Base-by-base conservation (phyloP, 306 rosid species). In the Oxytropis ochrocephala region DNA sequence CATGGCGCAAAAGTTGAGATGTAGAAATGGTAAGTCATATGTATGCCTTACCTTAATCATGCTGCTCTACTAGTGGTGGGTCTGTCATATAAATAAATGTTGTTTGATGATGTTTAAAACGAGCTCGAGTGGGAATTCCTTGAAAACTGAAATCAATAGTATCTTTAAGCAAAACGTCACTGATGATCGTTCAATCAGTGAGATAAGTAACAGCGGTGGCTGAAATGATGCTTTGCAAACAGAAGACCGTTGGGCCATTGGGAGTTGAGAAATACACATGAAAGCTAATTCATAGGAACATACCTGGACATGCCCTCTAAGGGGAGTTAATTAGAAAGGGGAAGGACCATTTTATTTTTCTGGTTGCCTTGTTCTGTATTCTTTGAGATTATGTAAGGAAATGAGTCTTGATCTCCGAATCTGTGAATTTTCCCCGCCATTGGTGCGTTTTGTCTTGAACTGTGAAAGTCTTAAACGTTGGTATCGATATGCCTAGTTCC, bases 181-280 rank as follows among this genome's bases (percentile, higher is more conserved):
- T 59, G 29, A 52, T 52, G 50, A 43, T 64, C 67, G 56, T 55
- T 66, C 24, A 69, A 33, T 67, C 48, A 13, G 51, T 61, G 54
- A 67, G 48, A 72, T 30, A 53, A 44, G 75, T 44, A 46, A 53
- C 27, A 43, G 72, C 59, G 35, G 79, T 81, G 66, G 39, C 57
- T 59, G 72, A 62, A 46, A 55, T 51, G 55, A 44, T 11, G 39
- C 55, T 33, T 78, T 66, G 67, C 47, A 32, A 50, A 67, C 41
- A 30, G 24, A 60, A 59, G 18, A 57, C 57, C 60, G n/a, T 63
- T 66, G 64, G 42, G 35, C 35, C 11, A n/a, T 59, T 43, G 49
- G 12, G 13, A 60, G 69, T 53, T 63, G 56, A 59, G 50, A 67
- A 8, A 13, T 36, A 49, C 62, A 59, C 75, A 51, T 12, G 48